Evolutionary conservation across 2,329 filamentous ascomycete genomes (phyloP).

Genomic region (Metarhizium guizhouense): DNA sequence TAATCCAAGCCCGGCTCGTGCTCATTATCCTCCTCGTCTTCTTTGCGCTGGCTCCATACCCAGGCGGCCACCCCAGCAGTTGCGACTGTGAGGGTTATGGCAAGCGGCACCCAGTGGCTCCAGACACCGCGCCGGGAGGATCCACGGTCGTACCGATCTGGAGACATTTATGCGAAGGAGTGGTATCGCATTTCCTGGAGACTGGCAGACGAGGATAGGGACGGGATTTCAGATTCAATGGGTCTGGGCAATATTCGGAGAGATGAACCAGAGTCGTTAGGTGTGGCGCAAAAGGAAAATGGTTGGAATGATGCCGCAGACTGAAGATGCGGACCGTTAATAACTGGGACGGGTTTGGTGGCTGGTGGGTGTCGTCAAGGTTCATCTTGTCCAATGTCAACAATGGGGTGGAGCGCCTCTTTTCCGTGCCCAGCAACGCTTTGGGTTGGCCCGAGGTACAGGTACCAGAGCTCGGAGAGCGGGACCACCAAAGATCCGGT

Average conservation of each 20-base stretch:
- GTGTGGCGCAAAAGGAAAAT: neutral
- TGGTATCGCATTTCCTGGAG: conserved; percentile 25
- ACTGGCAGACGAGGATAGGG: conserved; percentile 7
- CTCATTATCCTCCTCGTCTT: conserved; percentile 63
- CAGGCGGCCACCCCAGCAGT: conserved; percentile 81
- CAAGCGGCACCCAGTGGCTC: conserved; percentile 84
- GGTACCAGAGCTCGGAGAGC: conserved; percentile 1
- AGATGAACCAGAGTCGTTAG: neutral
- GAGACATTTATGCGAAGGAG: conserved; percentile 40
- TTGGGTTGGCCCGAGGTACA: conserved; percentile 7
- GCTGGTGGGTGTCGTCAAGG: conserved; percentile 4
- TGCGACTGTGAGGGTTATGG: conserved; percentile 77
- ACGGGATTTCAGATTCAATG: neutral
- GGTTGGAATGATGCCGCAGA: conserved; percentile 1
- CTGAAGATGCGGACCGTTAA: neutral
- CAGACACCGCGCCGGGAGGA: conserved; percentile 54
- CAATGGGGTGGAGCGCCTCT: conserved; percentile 7
- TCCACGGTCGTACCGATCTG: conserved; percentile 47
- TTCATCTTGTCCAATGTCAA: conserved; percentile 5
- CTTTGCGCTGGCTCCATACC: conserved; percentile 84
- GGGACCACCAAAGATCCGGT: conserved; percentile 8
- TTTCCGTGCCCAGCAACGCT: conserved; percentile 8
- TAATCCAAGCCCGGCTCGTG: conserved; percentile 41
- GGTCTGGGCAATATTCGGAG: neutral
- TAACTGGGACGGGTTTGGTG: conserved; percentile 1